Evolutionary conservation across 306 rosid genomes (phyloP), one percentile per base, ranked within the genome.

Genomic region (Quercus ilex): DNA sequence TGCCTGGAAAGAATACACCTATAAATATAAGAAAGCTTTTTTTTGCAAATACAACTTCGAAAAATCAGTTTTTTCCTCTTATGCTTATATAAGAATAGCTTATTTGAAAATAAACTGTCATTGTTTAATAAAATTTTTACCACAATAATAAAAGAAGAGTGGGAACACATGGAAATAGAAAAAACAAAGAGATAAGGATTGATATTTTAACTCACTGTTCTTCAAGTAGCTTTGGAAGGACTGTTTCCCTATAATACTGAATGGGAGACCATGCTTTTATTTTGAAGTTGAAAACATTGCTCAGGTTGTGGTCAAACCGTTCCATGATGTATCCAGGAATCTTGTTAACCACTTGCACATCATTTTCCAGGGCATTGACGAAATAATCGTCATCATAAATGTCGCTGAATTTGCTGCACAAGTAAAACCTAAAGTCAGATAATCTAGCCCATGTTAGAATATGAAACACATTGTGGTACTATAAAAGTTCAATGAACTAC

Each of bases 251-350:
- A 79, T 95, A 95, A 81, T 91, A 93, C 63, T 86, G 84, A 84
- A 93, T 85, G 78, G 99, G 79, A 19, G 99, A 90, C 94, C 97
- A 91, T 52, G 99, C 99, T 86, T 95, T 95, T 79, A 95, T 89
- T 81, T 93, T 93, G 92, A 95, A 95, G 91, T 95, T 95, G 93
- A 88, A 87, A 74, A 95, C 99, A 26, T 95, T 93, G 83, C 89
- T 88, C 94, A 95, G 71, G 85, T 95, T 90, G 94, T 80, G 87
- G 81, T 92, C 99, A 86, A 95, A 95, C 71, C 99, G 90, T 87
- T 95, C 99, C 98, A 95, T 90, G 74, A 95, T 87, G 81, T 79
- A 95, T 77, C 81, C 91, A 2, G 99, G 99, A 83, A 95, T 85
- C 91, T 82, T 88, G 76, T 90, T 86, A 74, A 95, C 98, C 73